These are phyloP conservation scores for Oryza meyeriana DNA, from an alignment of 176 grass and related monocot species.

Conservation along the genomic window DNA sequence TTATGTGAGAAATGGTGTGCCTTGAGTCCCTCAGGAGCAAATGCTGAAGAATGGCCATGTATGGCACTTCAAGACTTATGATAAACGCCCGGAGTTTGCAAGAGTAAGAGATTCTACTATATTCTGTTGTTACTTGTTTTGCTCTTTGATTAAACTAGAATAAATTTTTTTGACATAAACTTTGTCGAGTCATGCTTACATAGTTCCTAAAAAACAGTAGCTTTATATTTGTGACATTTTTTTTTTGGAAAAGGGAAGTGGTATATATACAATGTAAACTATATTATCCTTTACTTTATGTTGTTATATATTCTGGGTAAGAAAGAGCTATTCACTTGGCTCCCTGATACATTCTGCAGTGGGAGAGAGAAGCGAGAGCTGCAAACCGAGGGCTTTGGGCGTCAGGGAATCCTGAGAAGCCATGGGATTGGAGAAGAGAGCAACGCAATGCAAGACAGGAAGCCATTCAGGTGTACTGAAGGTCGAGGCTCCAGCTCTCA, in stretches of 20 bases:
- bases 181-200: not conserved
- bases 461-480: slow-evolving; percentile 20
- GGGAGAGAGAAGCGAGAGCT: slow-evolving; percentile 44
- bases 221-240: slow-evolving; percentile 17
- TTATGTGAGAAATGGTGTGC: not conserved
- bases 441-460: slow-evolving; percentile 21
- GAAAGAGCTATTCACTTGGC: not conserved
- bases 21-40: slow-evolving; percentile 24
- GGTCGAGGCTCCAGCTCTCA: not conserved
- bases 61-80: slow-evolving; percentile 35
- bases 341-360: slow-evolving; percentile 23
- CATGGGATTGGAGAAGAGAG: slow-evolving; percentile 61
- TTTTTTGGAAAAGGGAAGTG: not conserved
- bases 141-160: not conserved
- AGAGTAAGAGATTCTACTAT: slow-evolving; percentile 23
- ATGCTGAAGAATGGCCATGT: slow-evolving; percentile 41
- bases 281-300: not conserved
- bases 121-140: not conserved
- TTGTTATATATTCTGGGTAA: not conserved
- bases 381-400: slow-evolving; percentile 44
- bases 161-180: not conserved
- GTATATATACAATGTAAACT: not conserved
- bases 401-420: slow-evolving; percentile 48
- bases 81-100: slow-evolving; percentile 43
- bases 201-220: slow-evolving; percentile 17